Conservation (phyloP, 768 basidiomycete genomes). For the Pleurotus djamor region DNA sequence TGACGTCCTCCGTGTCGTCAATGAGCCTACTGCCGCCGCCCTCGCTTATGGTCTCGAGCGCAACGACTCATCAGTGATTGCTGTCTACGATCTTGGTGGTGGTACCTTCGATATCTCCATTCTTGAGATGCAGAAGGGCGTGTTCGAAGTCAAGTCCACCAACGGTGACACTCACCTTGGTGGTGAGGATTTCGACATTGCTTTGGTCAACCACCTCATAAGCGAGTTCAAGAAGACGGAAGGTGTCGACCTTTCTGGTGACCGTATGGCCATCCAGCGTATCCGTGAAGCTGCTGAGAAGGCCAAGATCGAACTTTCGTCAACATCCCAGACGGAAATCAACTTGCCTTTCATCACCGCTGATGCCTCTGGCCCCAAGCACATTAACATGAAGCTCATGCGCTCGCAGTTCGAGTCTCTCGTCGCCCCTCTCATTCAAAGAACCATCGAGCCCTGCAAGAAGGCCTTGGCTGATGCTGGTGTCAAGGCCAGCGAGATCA, state of each 20-base stretch:
- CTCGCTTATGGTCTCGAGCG: slow-evolving; percentile 97
- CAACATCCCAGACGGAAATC: slow-evolving; percentile 93
- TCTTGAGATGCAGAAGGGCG: slow-evolving; percentile 98
- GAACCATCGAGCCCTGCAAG: slow-evolving; percentile 95
- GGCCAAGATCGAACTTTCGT: slow-evolving; percentile 98
- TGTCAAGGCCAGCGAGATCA: slow-evolving; percentile 88
- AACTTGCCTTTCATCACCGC: slow-evolving; percentile 99
- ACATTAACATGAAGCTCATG: slow-evolving; percentile 90
- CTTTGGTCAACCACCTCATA: slow-evolving; percentile 83
- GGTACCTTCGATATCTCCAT: slow-evolving; percentile 99
- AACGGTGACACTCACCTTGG: slow-evolving; percentile 99
- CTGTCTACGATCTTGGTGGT: slow-evolving; percentile 98
- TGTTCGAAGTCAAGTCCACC: slow-evolving; percentile 99
- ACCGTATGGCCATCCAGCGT: slow-evolving; percentile 97
- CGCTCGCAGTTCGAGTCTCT: slow-evolving; percentile 91
- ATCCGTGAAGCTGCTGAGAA: slow-evolving; percentile 99
- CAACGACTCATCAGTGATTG: slow-evolving; percentile 81
- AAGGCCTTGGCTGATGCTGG: slow-evolving; percentile 95
- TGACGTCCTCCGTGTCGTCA: slow-evolving; percentile 97
- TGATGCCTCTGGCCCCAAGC: slow-evolving; percentile 92
- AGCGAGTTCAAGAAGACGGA: slow-evolving; percentile 94
- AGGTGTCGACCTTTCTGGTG: slow-evolving; percentile 76
- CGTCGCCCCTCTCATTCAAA: slow-evolving; percentile 77
- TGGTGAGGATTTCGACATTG: slow-evolving; percentile 93
- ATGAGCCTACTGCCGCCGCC: slow-evolving; percentile 98